These are phyloP conservation scores for Colletotrichum musae DNA, from an alignment of 2,329 filamentous ascomycete genomes.

Conservation along the genomic window DNA sequence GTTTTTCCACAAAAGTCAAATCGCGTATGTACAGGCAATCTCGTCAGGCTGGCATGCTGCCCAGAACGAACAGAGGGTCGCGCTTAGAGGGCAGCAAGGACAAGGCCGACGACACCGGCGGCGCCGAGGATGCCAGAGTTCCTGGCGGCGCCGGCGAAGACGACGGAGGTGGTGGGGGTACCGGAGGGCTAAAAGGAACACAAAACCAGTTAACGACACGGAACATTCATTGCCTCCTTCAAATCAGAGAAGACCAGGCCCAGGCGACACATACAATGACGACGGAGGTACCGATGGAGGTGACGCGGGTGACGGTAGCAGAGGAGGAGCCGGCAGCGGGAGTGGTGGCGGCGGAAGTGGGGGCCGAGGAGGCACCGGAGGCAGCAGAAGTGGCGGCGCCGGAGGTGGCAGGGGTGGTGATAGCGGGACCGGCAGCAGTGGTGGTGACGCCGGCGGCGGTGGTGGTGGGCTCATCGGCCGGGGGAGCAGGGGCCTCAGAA, in stretches of 20 bases:
- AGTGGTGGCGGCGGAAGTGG: slow-evolving; percentile 9
- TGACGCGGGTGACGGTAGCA: slow-evolving; percentile 24
- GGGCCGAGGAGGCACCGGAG: slow-evolving; percentile 3
- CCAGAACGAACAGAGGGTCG: background rate
- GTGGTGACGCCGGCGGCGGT: background rate
- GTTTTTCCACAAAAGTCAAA: background rate
- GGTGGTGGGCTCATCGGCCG: background rate
- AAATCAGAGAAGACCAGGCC: slow-evolving; percentile 25
- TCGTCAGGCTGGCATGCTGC: background rate
- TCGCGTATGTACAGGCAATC: slow-evolving; percentile 20
- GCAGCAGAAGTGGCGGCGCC: background rate
- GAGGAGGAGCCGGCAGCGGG: slow-evolving; percentile 11
- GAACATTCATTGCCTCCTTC: background rate
- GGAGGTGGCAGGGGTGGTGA: slow-evolving; percentile 18
- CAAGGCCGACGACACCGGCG: slow-evolving; percentile 20
- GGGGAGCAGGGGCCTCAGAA: background rate
- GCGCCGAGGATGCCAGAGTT: slow-evolving; percentile 27
- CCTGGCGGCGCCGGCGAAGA: slow-evolving; percentile 34
- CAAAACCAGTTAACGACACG: slow-evolving; percentile 14
- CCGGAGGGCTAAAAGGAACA: slow-evolving; percentile 25
- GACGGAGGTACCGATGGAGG: slow-evolving; percentile 32
- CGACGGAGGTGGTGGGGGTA: slow-evolving; percentile 23
- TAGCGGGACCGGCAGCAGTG: background rate
- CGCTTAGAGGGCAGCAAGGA: slow-evolving; percentile 27
- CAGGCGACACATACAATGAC: slow-evolving; percentile 35